Percentiles rank a stretch among this genome's conserved stretches.
Evolutionary conservation across 352 stramenopile genomes (phyloP).

Genomic region (Globisporangium rhizosaccharum): DNA sequence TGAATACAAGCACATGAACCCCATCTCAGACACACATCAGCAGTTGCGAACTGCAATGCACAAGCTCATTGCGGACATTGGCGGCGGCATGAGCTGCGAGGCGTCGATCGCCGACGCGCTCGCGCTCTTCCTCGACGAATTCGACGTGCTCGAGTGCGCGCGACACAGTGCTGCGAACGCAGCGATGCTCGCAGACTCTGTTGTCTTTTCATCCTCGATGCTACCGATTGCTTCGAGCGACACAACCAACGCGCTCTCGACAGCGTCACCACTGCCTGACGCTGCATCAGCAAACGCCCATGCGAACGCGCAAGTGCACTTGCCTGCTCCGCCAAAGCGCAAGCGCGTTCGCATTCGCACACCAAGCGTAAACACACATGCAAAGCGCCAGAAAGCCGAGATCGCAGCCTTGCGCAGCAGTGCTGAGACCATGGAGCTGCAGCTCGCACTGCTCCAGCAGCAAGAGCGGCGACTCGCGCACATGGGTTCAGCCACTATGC

Average conservation of each 20-base stretch:
- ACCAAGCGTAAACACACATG: constrained; percentile 16
- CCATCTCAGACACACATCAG: no score
- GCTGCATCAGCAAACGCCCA: no score
- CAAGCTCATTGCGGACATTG: no score
- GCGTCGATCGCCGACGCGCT: background rate
- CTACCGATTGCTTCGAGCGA: no score
- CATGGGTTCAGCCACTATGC: background rate
- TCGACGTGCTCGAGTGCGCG: background rate
- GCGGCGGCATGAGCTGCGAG: no score
- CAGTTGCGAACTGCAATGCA: no score
- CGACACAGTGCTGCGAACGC: no score
- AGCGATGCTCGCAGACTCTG: no score
- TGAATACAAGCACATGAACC: no score
- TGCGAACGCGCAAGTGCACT: background rate
- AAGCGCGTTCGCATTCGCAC: background rate
- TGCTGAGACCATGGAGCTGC: constrained; percentile 23
- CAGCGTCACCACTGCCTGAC: no score
- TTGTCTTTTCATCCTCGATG: no score
- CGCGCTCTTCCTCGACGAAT: background rate
- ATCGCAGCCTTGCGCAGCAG: constrained; percentile 18
- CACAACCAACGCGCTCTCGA: no score
- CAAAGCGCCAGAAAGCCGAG: constrained; percentile 32
- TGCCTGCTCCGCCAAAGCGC: constrained; percentile 11
- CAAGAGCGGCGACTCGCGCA: background rate
- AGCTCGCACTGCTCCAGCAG: constrained; percentile 11